Evolutionary conservation across 345 rosid genomes (phyloP), one percentile per base, ranked within the genome.

Genomic region (Schrenkiella parvula): DNA sequence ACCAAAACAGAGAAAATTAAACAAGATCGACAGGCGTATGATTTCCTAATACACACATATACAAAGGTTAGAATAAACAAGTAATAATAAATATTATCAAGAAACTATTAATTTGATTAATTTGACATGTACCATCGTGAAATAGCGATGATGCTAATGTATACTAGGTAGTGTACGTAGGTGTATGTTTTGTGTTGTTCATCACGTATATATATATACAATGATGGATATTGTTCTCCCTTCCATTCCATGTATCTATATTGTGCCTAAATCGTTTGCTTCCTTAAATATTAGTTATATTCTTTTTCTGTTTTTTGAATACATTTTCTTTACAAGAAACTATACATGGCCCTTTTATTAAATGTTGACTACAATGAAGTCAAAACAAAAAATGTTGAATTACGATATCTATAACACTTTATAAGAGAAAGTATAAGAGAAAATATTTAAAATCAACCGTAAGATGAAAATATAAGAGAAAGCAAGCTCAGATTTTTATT

Each of bases 81-180:
- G 31, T 55, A 35, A 5, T 11, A 19, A 64, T 8, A 65, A 29
- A 21, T 4, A 48, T 1, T 50, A 12, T 25, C 21, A 25, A 23
- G 21, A 51, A 50, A 52, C 0, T 14, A 53, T 54, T 50, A 13
- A 32, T 28, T 29, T 29, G 39, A 31, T 18, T 28, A 42, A 19
- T n/a, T 23, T 32, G 26, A 23, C 15, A 15, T 26, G 23, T 73
- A 73, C 77, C 77, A 73, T 65, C 2, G 51, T 55, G 9, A 54
- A 72, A 35, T 22, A 21, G 52, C 3, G 29, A 64, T 23, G 46
- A 15, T 15, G 19, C 13, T 46, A 34, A 11, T 34, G 18, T 54
- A 31, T n/a, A 32, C 1, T 5, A 23, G 29, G 28, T 57, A 44
- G 35, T 43, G 46, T 44, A 34, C 6, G 15, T 44, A 34, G 10